Base-by-base conservation (phyloP, 768 basidiomycete genomes). In the Macrolepiota albuminosa region DNA sequence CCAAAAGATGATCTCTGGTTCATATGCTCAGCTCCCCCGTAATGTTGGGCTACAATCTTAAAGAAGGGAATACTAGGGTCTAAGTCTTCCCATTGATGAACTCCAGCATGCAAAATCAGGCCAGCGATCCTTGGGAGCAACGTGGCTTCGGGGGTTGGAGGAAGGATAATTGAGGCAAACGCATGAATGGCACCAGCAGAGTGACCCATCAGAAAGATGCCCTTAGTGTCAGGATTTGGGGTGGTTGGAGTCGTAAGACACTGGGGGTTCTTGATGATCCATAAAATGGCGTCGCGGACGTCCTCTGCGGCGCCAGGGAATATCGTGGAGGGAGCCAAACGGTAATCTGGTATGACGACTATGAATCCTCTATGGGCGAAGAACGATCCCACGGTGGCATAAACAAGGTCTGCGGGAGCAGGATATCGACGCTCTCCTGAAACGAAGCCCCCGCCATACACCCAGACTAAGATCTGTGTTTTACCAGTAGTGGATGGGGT, bases 341-440 rank as follows among this genome's bases (percentile, higher is more conserved):
- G 82, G 63, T 89, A 89, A 71, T 89, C 86, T 0, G 87, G 79
- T 62, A 89, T 83, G 63, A 88, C 72, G n/a, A 81, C 82, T 63
- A 87, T 61, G 71, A 86, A 80, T 0, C 87, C 87, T 16, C 70
- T 75, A 9, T 75, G 73, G 0, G 87, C 83, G 69, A 83, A 89
- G 74, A 81, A 89, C 3, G 84, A 72, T 0, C 82, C 87, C 8
- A 88, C 64, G 59, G 79, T 80, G n/a, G 76, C 74, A 66, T 87
- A 88, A 10, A 69, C 74, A 50, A 87, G 76, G 47, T 81, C 78
- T 47, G 74, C 74, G 0, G 84, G 79, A 9, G 77, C 70, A 1
- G 78, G 73, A 45, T 81, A 66, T 8, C 71, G 76, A n/a, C 84
- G 79, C 0, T 75, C 72, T 1, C 87, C 87, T 0, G 69, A 67